A percentile compares a stretch with the other conserved stretches of the same genome.
Evolutionary conservation across 2,329 filamentous ascomycete genomes (phyloP).

Genomic region (Fusarium sp.): DNA sequence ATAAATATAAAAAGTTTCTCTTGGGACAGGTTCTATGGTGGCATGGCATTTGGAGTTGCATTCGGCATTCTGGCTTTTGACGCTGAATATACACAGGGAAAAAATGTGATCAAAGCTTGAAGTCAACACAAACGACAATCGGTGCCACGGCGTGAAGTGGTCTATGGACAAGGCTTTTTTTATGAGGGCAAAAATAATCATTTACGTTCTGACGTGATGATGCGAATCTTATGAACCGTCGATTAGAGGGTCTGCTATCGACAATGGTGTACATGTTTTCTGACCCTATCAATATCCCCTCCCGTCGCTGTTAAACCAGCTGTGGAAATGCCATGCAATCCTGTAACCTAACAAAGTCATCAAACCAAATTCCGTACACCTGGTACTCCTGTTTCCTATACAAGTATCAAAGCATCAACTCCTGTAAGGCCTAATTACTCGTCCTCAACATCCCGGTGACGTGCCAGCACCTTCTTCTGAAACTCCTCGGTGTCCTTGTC

Average conservation of each 20-base stretch:
- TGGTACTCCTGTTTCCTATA: slow-evolving; percentile 58
- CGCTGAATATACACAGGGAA: slow-evolving; percentile 54
- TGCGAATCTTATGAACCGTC: slow-evolving; percentile 41
- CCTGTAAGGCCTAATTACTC: slow-evolving; percentile 56
- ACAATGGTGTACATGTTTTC: slow-evolving; percentile 43
- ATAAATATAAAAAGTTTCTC: slow-evolving; percentile 60
- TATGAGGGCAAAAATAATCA: slow-evolving; percentile 41
- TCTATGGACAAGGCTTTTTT: slow-evolving; percentile 38
- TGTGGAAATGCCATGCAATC: slow-evolving; percentile 49
- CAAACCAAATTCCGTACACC: slow-evolving; percentile 48
- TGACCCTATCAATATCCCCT: slow-evolving; percentile 39
- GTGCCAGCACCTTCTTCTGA: slow-evolving; percentile 77
- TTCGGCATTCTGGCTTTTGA: slow-evolving; percentile 60
- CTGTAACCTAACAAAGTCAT: slow-evolving; percentile 49
- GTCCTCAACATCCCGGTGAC: slow-evolving; percentile 74
- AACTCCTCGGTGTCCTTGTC: slow-evolving; percentile 89
- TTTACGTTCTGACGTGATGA: slow-evolving; percentile 41
- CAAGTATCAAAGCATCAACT: slow-evolving; percentile 40
- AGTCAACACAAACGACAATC: slow-evolving; percentile 43
- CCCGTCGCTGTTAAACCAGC: slow-evolving; percentile 31
- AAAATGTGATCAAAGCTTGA: slow-evolving; percentile 52
- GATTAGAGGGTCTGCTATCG: slow-evolving; percentile 44
- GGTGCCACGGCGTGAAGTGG: slow-evolving; percentile 47
- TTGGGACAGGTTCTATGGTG: slow-evolving; percentile 57
- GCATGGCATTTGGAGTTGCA: slow-evolving; percentile 62